These are phyloP conservation scores for Effrenium voratum DNA, from an alignment of 73 alveolate species.

Conservation along the genomic window DNA sequence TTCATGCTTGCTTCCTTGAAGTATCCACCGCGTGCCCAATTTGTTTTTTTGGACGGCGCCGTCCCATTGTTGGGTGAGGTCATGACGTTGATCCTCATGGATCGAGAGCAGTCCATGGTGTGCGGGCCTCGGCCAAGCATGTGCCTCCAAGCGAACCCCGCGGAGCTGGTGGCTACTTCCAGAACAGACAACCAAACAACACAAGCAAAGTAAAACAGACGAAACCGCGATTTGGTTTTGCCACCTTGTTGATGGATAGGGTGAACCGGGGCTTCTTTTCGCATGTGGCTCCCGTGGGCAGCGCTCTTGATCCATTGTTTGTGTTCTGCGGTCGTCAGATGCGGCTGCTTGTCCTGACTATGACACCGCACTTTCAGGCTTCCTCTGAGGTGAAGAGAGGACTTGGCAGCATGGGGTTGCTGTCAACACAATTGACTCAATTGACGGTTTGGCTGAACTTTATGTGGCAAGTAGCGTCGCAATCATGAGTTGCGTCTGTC, in stretches of 20 bases:
- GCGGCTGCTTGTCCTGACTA: no score
- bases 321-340: no score
- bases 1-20: neutral
- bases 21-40: neutral
- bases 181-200: neutral
- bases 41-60: neutral
- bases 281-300: neutral
- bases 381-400: no score
- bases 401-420: no score
- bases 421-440: no score
- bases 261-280: neutral
- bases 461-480: no score
- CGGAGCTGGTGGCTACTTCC: neutral
- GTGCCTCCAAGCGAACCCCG: neutral
- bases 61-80: neutral
- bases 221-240: neutral
- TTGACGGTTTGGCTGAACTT: no score
- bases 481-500: no score
- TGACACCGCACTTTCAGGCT: no score
- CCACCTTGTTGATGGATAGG: neutral
- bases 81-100: conserved; percentile 67
- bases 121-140: neutral
- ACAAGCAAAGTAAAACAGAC: neutral
- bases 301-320: neutral
- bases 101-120: conserved; percentile 83